Conservation (phyloP, 768 basidiomycete species). For the Leccinum subtestaceum region DNA sequence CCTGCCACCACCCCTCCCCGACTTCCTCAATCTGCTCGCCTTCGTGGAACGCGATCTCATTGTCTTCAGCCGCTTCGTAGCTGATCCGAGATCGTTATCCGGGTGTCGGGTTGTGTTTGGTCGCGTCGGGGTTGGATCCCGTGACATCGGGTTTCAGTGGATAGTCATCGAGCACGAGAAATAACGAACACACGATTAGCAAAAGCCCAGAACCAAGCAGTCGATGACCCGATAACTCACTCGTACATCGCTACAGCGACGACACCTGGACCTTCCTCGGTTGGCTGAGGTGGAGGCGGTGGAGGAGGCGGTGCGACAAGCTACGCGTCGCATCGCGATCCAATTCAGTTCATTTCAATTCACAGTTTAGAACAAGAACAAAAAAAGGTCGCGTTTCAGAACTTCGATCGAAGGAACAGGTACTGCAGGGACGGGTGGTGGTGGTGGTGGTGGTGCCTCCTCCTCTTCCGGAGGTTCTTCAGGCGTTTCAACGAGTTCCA, state of each 20-base stretch:
- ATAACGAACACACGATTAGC: too few species aligned
- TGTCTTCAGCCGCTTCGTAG: constrained; percentile 89
- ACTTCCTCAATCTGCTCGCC: constrained; percentile 72
- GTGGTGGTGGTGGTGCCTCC: neutral
- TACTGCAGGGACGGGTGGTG: constrained; percentile 35
- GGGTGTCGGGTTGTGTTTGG: too few species aligned
- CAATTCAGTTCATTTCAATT: neutral
- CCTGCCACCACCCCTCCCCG: constrained; percentile 44
- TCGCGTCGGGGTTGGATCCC: too few species aligned
- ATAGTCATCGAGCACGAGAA: too few species aligned
- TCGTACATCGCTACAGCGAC: constrained; percentile 67
- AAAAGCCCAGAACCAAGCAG: too few species aligned
- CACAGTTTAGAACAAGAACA: too few species aligned
- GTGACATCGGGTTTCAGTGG: too few species aligned
- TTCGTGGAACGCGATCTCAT: constrained; percentile 83
- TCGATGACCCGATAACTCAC: constrained; percentile 38
- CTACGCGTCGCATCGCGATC: constrained; percentile 5
- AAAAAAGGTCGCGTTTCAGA: too few species aligned
- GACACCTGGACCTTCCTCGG: constrained; percentile 50
- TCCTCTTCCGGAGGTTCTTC: constrained; percentile 38
- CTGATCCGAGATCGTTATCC: constrained; percentile 37
- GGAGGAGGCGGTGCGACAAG: constrained; percentile 36
- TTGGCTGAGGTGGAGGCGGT: constrained; percentile 42
- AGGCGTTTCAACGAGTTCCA: constrained; percentile 59
- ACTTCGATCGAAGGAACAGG: constrained; percentile 13